Evolutionary conservation across 495 filamentous ascomycete genomes (phyloP).

Genomic region (Corynascus novoguineensis): DNA sequence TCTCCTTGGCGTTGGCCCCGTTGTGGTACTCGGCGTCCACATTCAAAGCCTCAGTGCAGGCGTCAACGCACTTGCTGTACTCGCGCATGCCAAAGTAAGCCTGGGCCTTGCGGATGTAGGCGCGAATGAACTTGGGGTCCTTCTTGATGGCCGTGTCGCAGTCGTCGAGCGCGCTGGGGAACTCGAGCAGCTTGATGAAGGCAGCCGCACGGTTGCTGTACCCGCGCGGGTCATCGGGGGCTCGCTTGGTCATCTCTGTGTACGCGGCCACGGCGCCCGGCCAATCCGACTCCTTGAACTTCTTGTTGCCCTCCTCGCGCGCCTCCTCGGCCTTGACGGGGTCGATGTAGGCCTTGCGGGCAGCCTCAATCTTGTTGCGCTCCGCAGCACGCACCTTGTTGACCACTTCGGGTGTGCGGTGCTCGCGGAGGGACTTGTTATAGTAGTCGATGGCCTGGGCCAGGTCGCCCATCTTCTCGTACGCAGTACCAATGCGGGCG

Average conservation of each 20-base stretch:
- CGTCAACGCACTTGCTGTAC: conserved; percentile 88
- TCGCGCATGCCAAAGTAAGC: conserved; percentile 94
- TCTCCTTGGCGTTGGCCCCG: conserved; percentile 76
- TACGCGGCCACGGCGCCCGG: conserved; percentile 93
- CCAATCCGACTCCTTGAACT: conserved; percentile 97
- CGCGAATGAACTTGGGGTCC: conserved; percentile 88
- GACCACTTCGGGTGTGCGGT: conserved; percentile 90
- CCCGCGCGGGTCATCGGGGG: conserved; percentile 85
- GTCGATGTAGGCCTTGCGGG: conserved; percentile 79
- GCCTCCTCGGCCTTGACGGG: conserved; percentile 91
- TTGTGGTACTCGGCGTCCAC: conserved; percentile 62
- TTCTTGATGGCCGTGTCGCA: conserved; percentile 87
- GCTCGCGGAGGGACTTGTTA: conserved; percentile 89
- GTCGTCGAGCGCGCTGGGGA: conserved; percentile 88
- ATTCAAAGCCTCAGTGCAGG: conserved; percentile 71
- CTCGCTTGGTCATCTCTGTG: conserved; percentile 93
- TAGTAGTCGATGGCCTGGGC: conserved; percentile 81
- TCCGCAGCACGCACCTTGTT: conserved; percentile 91
- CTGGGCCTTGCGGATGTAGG: conserved; percentile 91
- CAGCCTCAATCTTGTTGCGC: conserved; percentile 72
- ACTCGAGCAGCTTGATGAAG: conserved; percentile 91
- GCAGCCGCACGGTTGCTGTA: conserved; percentile 97
- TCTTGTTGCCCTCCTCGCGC: conserved; percentile 86
- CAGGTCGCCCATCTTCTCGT: conserved; percentile 84
- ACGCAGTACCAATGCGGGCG: conserved; percentile 80